A percentile compares a stretch with the other conserved stretches of the same genome.
phyloP scores from a whole-genome alignment of 2,329 filamentous ascomycete species.

The Verticillium longisporum region DNA sequence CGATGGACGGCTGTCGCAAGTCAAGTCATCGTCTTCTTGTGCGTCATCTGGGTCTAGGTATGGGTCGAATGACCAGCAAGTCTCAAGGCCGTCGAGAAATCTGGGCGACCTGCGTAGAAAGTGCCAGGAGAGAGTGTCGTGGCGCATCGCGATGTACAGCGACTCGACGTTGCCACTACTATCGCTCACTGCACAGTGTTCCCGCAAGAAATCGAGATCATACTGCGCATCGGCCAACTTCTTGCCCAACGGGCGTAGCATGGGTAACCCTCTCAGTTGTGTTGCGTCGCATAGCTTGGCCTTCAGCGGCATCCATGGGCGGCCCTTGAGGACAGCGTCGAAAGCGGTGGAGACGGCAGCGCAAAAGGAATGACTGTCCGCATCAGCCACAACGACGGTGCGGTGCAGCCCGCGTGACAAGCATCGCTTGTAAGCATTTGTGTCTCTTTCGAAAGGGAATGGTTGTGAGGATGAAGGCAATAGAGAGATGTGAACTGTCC shows the following conservation, averaged over 20 bases:
- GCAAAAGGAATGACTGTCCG: slow-evolving; percentile 40
- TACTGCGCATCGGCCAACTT: slow-evolving; percentile 33
- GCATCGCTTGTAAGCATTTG: slow-evolving; percentile 53
- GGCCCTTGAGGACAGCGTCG: slow-evolving; percentile 37
- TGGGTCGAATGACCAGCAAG: slow-evolving; percentile 45
- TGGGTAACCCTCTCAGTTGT: slow-evolving; percentile 47
- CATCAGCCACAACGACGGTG: slow-evolving; percentile 46
- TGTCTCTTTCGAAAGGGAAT: slow-evolving; percentile 57
- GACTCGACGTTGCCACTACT: slow-evolving; percentile 49
- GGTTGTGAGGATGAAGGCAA: slow-evolving; percentile 46
- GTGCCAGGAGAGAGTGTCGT: slow-evolving; percentile 50
- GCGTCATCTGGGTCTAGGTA: slow-evolving; percentile 37
- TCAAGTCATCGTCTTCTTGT: slow-evolving; percentile 26
- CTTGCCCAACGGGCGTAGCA: slow-evolving; percentile 47
- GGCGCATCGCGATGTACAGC: slow-evolving; percentile 51
- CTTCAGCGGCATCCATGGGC: slow-evolving; percentile 51
- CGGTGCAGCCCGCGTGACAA: slow-evolving; percentile 53
- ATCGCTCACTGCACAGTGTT: slow-evolving; percentile 50
- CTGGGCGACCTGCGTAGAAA: slow-evolving; percentile 39
- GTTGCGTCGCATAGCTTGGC: slow-evolving; percentile 51
- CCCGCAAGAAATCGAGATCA: slow-evolving; percentile 43
- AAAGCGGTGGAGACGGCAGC: slow-evolving; percentile 44
- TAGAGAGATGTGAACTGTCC: slow-evolving; percentile 55
- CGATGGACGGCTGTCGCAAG: slow-evolving; percentile 26
- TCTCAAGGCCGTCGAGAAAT: slow-evolving; percentile 45